Evolutionary conservation across 768 basidiomycete genomes (phyloP), one percentile per base, ranked within the genome.

Genomic region (Chlorophyllum brunneum): DNA sequence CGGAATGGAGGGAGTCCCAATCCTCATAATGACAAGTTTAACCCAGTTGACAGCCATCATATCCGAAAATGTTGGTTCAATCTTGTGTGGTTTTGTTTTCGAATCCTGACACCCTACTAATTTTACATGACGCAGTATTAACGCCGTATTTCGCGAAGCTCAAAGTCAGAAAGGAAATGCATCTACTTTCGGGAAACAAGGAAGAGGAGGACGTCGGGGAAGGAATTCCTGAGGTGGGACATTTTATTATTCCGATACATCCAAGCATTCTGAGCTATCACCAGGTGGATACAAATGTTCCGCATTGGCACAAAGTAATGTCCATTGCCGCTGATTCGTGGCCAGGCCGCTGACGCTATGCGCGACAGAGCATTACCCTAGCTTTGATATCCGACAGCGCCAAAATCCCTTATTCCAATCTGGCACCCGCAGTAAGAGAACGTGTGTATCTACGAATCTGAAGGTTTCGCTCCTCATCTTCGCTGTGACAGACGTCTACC

Each of bases 111-210:
- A n/a, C n/a, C n/a, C n/a, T n/a, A n/a, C n/a, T n/a, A n/a, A n/a
- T 13, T 23, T 50, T 31, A 7, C 20, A 29, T 42, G 43, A 57
- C 40, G 2, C 51, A 97, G 95, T 87, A 24, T 71, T 99, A 57
- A 95, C 92, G 1, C 83, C 89, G n/a, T 95, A 93, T 66, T 59
- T 88, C 27, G 79, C 86, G 5, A 86, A 81, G 60, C 60, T 71
- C 18, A 93, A 88, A 65, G 66, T 79, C 7, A 79, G 93, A 27
- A 93, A 90, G 61, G 85, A 85, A 67, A 91, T 94, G 70, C 93
- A 83, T 51, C 80, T 99, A 10, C 70, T 98, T 16, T 64, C 68
- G 57, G 68, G 68, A 9, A 67, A 69, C 9, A 66, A 67, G 9
- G 74, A 74, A 7, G 74, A 74, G 37, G 74, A 73, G 37, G 67